phyloP scores from a whole-genome alignment of 495 filamentous ascomycete genomes.

The Daldinia loculata region DNA sequence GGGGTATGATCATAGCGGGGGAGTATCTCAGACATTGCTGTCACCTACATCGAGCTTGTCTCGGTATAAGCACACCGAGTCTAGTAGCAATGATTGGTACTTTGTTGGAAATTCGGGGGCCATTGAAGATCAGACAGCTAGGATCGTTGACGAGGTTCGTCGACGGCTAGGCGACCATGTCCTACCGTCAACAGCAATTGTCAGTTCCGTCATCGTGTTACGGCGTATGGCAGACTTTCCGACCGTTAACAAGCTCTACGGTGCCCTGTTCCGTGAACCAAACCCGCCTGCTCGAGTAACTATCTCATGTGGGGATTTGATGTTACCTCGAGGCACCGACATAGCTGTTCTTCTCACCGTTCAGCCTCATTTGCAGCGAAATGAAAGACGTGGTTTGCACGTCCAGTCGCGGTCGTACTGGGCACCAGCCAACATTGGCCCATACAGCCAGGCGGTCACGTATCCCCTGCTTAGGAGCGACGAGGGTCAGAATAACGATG shows the following conservation, averaged over 20 bases:
- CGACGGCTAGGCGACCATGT: conserved; percentile 38
- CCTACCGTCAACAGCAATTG: conserved; percentile 64
- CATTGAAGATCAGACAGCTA: conserved; percentile 49
- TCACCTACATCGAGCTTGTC: neutral
- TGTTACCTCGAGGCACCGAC: conserved; percentile 61
- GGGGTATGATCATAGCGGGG: conserved; percentile 2
- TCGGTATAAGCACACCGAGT: neutral
- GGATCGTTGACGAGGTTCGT: conserved; percentile 50
- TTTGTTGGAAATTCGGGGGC: conserved; percentile 31
- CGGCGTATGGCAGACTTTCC: conserved; percentile 82
- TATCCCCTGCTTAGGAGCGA: conserved; percentile 53
- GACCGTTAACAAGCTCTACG: conserved; percentile 77
- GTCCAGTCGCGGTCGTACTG: conserved; percentile 95
- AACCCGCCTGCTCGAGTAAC: conserved; percentile 88
- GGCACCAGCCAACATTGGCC: conserved; percentile 97
- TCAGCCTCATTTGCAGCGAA: conserved; percentile 30
- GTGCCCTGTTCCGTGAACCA: conserved; percentile 70
- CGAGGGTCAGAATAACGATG: neutral
- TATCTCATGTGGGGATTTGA: conserved; percentile 71
- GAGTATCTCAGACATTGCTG: conserved; percentile 1
- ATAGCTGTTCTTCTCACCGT: conserved; percentile 62
- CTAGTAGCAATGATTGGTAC: conserved; percentile 37
- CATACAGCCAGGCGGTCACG: conserved; percentile 90
- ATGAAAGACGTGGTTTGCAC: conserved; percentile 71
- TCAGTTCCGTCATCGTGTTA: conserved; percentile 78